Evolutionary conservation across 495 filamentous ascomycete species (phyloP).

Genomic region (Daldinia childiae): DNA sequence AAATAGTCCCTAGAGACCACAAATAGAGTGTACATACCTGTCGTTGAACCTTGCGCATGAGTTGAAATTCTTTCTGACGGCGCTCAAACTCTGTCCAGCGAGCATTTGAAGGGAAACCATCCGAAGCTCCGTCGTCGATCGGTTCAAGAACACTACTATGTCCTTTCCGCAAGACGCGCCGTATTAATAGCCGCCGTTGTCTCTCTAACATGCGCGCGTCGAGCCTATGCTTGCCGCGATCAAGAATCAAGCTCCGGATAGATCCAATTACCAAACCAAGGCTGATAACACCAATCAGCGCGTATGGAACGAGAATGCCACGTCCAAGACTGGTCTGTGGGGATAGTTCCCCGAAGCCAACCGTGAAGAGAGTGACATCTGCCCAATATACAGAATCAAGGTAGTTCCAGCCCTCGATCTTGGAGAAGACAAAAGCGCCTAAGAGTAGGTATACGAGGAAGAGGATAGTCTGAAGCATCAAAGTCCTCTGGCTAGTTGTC

Average conservation of each 20-base stretch:
- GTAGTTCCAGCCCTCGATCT: slow-evolving; percentile 80
- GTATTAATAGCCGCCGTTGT: slow-evolving; percentile 66
- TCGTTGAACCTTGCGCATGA: slow-evolving; percentile 83
- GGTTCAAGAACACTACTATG: slow-evolving; percentile 61
- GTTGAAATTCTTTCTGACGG: slow-evolving; percentile 76
- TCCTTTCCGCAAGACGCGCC: slow-evolving; percentile 59
- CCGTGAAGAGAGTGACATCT: slow-evolving; percentile 83
- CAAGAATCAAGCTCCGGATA: slow-evolving; percentile 80
- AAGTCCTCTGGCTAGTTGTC: slow-evolving; percentile 76
- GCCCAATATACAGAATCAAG: slow-evolving; percentile 86
- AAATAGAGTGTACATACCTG: slow-evolving; percentile 41
- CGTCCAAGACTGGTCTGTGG: slow-evolving; percentile 66
- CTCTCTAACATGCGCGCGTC: slow-evolving; percentile 75
- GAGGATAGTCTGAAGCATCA: slow-evolving; percentile 88
- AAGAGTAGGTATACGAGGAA: slow-evolving; percentile 79
- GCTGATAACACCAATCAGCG: slow-evolving; percentile 80
- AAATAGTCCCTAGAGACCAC: too few species aligned
- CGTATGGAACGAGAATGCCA: slow-evolving; percentile 78
- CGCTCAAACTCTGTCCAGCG: slow-evolving; percentile 63
- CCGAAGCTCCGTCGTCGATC: slow-evolving; percentile 49
- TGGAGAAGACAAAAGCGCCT: slow-evolving; percentile 75
- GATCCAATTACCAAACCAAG: slow-evolving; percentile 87
- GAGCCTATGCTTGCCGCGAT: slow-evolving; percentile 76
- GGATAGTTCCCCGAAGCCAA: slow-evolving; percentile 78
- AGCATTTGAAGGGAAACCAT: slow-evolving; percentile 4